Conservation (phyloP, 768 basidiomycete genomes). For the Tulasnella sp. region DNA sequence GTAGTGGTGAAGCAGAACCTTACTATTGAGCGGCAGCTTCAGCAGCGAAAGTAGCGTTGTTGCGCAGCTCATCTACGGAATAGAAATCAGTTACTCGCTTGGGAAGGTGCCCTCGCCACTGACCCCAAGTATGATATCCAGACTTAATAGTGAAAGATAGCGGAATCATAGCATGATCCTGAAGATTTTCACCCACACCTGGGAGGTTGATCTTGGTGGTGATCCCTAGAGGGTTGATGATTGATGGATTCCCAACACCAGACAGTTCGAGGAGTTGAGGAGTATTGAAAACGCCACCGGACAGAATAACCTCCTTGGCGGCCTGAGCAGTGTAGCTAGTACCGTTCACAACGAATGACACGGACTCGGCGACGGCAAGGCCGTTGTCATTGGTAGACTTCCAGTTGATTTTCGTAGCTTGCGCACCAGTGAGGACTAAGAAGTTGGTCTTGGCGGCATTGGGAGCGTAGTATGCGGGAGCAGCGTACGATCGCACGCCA, state of each 20-base stretch:
- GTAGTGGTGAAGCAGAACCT: not conserved
- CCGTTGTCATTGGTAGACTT: not conserved
- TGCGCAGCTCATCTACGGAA: not conserved
- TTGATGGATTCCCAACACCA: conserved; percentile 47
- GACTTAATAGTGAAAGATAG: not conserved
- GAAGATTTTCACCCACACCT: conserved; percentile 34
- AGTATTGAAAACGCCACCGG: conserved; percentile 29
- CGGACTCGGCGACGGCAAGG: conserved; percentile 29
- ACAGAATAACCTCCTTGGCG: conserved; percentile 40
- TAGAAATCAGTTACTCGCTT: not conserved
- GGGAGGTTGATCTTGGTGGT: conserved; percentile 48
- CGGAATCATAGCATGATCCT: not conserved
- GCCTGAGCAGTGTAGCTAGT: conserved; percentile 29
- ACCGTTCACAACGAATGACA: conserved; percentile 32
- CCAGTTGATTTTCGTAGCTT: not conserved
- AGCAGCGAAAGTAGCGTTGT: conserved; percentile 1
- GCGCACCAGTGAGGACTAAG: not conserved
- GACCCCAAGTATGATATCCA: not conserved
- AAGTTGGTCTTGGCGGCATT: not conserved
- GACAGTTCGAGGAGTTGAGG: conserved; percentile 49
- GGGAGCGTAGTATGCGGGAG: not conserved
- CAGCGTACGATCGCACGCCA: not conserved
- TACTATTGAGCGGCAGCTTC: not conserved
- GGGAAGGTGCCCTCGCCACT: not conserved
- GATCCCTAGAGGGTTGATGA: conserved; percentile 41